Evolutionary conservation across 495 filamentous ascomycete genomes (phyloP), one percentile per base, ranked within the genome.

Genomic region (Staphylotrichum longicolle): DNA sequence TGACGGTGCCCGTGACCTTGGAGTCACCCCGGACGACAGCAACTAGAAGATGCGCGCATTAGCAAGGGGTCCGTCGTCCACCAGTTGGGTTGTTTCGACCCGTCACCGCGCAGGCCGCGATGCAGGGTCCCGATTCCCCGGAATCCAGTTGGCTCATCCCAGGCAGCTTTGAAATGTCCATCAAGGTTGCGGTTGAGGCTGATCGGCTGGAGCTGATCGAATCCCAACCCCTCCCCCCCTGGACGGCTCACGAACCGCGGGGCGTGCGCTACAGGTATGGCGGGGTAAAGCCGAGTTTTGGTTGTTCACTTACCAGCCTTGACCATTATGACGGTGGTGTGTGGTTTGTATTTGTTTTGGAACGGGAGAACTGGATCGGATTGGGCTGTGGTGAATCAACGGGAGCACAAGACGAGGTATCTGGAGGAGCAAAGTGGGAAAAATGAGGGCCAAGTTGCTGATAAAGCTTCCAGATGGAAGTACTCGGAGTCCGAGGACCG

Each of bases 21-120:
- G 93, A 91, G 84, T 97, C 95, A 82, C 94, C 94, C 78, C 94
- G 93, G 80, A 98, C 78, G 75, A 95, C 89, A 79, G 90, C 91
- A 77, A 98, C 94, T 98, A 70, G 20, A 55, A 41, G 35, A 39
- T 51, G 35, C 40, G 15, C 48, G 57, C 37, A 60, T 78, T 50
- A 77, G 74, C 67, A 68, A 68, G 51, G 46, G 39, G 46, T 3
- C 20, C 20, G 20, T 57, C 51, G 61, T 11, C 47, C 35, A 34
- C 34, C 34, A 48, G 30, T 27, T 27, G 20, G 20, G 20, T 27
- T 27, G 20, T 27, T 6, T 27, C 14, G 30, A 47, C 33, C 32
- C 30, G 35, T 7, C 44, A 37, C 44, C 47, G 15, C 53, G 46
- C 44, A 46, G 30, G 15, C 14, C 20, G 5, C 3, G 33, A 41